Base-by-base conservation (phyloP, 371 early-diverging fungal species). In the Apophysomyces variabilis region DNA sequence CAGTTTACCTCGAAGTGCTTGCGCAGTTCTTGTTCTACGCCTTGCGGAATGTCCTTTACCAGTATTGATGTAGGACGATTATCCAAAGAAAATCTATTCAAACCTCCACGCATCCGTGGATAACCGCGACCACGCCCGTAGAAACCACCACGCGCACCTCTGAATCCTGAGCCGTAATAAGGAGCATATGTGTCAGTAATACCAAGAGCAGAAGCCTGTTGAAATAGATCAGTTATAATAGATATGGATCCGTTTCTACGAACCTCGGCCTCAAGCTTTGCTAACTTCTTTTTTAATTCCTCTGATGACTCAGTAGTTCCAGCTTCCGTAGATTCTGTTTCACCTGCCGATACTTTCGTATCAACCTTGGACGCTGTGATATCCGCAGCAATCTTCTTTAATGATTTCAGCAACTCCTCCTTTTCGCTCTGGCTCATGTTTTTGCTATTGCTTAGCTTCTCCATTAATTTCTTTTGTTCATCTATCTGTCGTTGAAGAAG, bases 241-340 rank as follows among this genome's bases (percentile, higher is more conserved):
- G 26, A 57, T 57, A 61, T 58, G 35, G 21, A 21, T n/a, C 5
- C 6, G 4, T 4, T 18, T 18, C 21, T n/a, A 50, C 54, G 21
- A 18, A 89, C 92, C 83, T 91, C 86, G 13, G 87, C 87, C 67
- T 89, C 86, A 60, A 92, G 71, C 41, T 75, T 79, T 37, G 89
- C 90, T 47, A 92, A 68, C 38, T 89, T 85, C 50, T 85, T 85
- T 56, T 85, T 80, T 44, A 89, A 67, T n/a, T 66, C 64, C 16
- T 62, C 57, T 8, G 60, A 32, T 12, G 61, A 18, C 32, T 47
- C 58, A 2, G 54, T 9, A 5, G 1, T 11, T 7, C 54, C 21
- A 21, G 18, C 11, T 58, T 11, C 67, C 66, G 16, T 67, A 14
- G 45, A 12, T 12, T 60, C 6, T 7, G 47, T 60, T n/a, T 64